These are phyloP conservation scores for Aspergillus ruber DNA, from an alignment of 2,329 filamentous ascomycete genomes.

Conservation along the genomic window DNA sequence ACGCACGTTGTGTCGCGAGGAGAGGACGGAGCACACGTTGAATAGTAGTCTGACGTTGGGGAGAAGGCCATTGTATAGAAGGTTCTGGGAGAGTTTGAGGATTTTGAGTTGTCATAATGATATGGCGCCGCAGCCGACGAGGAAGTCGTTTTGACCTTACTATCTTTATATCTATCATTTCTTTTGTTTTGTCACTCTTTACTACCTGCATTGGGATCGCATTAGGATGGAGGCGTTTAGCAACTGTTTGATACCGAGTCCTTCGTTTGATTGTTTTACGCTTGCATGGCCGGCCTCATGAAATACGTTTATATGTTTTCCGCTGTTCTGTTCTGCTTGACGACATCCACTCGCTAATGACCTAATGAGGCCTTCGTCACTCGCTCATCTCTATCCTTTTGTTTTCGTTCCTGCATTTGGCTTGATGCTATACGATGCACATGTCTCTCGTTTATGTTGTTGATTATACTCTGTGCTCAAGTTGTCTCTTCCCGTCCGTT, in stretches of 20 bases:
- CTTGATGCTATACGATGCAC: too few relatives aligned
- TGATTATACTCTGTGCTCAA: too few relatives aligned
- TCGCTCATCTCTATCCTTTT: too few relatives aligned
- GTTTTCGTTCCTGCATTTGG: too few relatives aligned
- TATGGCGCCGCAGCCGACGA: conserved; percentile 9
- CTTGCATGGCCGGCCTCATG: too few relatives aligned
- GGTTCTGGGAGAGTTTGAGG: conserved; percentile 19
- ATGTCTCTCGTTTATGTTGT: too few relatives aligned
- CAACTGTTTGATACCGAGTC: neutral
- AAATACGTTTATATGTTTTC: too few relatives aligned
- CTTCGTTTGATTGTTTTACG: too few relatives aligned
- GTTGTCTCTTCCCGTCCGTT: too few relatives aligned
- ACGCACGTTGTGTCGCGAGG: conserved; percentile 26
- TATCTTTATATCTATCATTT: neutral
- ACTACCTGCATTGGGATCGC: neutral
- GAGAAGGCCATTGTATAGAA: conserved; percentile 17
- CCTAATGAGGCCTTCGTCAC: too few relatives aligned
- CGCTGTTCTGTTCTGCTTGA: too few relatives aligned
- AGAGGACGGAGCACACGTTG: conserved; percentile 18
- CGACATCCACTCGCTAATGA: too few relatives aligned
- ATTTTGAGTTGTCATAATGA: conserved; percentile 20
- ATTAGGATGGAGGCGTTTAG: neutral
- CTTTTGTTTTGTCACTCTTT: neutral
- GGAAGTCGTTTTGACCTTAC: conserved; percentile 10
- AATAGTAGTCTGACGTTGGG: conserved; percentile 14